Evolutionary conservation across 768 basidiomycete species (phyloP).

Genomic region (Aureoboletus auriporus): DNA sequence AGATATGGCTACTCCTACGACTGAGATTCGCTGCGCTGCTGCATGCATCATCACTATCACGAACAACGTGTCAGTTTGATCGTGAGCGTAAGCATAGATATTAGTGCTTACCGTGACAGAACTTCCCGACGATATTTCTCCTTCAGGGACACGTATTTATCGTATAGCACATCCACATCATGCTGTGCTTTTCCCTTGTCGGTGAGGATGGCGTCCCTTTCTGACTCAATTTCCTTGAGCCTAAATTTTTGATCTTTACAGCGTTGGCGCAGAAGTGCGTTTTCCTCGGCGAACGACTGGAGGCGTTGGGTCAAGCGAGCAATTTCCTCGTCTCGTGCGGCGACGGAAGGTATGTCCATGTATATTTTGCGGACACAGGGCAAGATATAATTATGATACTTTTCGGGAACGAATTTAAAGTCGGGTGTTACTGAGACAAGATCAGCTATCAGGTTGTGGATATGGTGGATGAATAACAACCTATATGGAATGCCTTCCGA

Average conservation of each 20-base stretch:
- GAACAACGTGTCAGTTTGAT: neutral
- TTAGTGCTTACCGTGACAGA: slow-evolving; percentile 11
- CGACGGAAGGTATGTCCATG: slow-evolving; percentile 38
- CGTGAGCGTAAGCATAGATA: too few species aligned
- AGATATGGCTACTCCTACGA: slow-evolving; percentile 7
- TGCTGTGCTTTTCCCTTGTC: slow-evolving; percentile 34
- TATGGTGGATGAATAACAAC: slow-evolving; percentile 32
- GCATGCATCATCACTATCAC: slow-evolving; percentile 5
- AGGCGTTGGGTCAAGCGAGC: slow-evolving; percentile 37
- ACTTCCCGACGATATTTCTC: slow-evolving; percentile 17
- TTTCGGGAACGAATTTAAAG: slow-evolving; percentile 46
- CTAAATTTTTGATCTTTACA: slow-evolving; percentile 40
- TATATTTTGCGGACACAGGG: slow-evolving; percentile 57
- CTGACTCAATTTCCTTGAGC: slow-evolving; percentile 29
- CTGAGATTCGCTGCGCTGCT: neutral
- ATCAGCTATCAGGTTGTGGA: neutral
- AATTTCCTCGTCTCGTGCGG: slow-evolving; percentile 29
- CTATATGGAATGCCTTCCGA: slow-evolving; percentile 48
- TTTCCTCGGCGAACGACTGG: slow-evolving; percentile 35
- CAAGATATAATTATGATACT: slow-evolving; percentile 54
- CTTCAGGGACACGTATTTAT: slow-evolving; percentile 30
- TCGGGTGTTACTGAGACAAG: slow-evolving; percentile 44
- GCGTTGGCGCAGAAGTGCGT: slow-evolving; percentile 39
- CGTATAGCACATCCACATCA: slow-evolving; percentile 38
- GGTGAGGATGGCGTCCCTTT: slow-evolving; percentile 25